Evolutionary conservation across 441 rosid genomes (phyloP).

Genomic region (Syzygium malaccense): DNA sequence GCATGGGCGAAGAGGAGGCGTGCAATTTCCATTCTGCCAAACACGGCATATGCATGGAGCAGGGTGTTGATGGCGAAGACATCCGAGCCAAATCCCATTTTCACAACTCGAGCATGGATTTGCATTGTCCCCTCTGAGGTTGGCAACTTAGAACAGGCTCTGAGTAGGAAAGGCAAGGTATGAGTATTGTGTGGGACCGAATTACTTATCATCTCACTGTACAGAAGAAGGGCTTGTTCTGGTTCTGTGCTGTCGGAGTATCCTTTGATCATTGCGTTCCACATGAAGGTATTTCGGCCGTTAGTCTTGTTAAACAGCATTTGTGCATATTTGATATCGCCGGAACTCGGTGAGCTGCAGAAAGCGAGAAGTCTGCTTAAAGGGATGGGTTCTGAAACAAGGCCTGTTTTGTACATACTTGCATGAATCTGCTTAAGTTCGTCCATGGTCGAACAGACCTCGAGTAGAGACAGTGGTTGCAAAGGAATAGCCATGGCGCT

Average conservation of each 20-base stretch:
- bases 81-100: slow-evolving; percentile 32
- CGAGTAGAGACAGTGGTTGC: slow-evolving; percentile 21
- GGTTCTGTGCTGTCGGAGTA: slow-evolving; percentile 28
- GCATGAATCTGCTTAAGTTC: slow-evolving; percentile 49
- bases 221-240: slow-evolving; percentile 28
- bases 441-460: slow-evolving; percentile 37
- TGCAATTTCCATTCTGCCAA: slow-evolving; percentile 22
- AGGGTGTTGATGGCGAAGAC: slow-evolving; percentile 34
- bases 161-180: slow-evolving; percentile 56
- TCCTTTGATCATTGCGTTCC: slow-evolving; percentile 53
- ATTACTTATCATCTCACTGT: slow-evolving; percentile 31
- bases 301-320: slow-evolving; percentile 26
- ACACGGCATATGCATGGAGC: slow-evolving; percentile 31
- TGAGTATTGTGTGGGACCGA: slow-evolving; percentile 39
- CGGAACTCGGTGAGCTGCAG: slow-evolving; percentile 21
- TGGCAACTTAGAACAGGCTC: slow-evolving; percentile 39
- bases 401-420: slow-evolving; percentile 41
- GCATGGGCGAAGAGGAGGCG: slow-evolving; percentile 30
- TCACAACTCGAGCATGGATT: slow-evolving; percentile 37
- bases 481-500: background rate
- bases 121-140: slow-evolving; percentile 32
- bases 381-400: slow-evolving; percentile 16
- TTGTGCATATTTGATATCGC: slow-evolving; percentile 31
- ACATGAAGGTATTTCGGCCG: slow-evolving; percentile 36
- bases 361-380: slow-evolving; percentile 35